Conservation (phyloP, 208 protist species). For the Trypanosoma theileri region DNA sequence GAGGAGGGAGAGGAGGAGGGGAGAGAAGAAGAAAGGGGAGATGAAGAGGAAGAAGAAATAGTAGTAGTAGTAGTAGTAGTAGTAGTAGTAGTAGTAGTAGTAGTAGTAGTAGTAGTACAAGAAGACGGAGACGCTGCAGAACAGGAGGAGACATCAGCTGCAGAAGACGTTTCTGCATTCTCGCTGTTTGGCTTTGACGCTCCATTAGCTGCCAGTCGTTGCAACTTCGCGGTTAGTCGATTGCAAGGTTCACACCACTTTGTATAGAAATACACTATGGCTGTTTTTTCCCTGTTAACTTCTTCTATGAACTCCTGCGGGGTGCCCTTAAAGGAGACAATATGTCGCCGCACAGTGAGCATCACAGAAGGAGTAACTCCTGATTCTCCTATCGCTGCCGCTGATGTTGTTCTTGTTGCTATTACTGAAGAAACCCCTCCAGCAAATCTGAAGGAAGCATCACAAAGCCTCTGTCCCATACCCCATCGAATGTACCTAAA, state of each 20-base stretch:
- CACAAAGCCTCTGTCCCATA: too few relatives aligned
- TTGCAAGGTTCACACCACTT: constrained; percentile 63
- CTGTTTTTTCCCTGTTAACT: constrained; percentile 31
- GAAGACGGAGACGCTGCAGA: too few relatives aligned
- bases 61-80: neutral
- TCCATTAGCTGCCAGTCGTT: constrained; percentile 5
- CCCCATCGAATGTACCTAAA: too few relatives aligned
- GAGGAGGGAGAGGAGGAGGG: neutral
- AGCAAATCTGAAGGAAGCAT: too few relatives aligned
- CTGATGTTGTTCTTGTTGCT: neutral
- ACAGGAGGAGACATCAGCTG: too few relatives aligned
- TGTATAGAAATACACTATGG: constrained; percentile 84
- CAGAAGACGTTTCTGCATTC: neutral
- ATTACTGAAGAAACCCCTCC: too few relatives aligned
- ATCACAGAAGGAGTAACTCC: constrained; percentile 13
- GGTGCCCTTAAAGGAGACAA: constrained; percentile 50
- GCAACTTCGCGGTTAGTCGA: constrained; percentile 46
- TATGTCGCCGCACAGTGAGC: constrained; percentile 17
- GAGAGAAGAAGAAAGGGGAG: constrained; percentile 1
- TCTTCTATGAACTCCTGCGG: constrained; percentile 45
- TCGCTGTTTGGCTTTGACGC: neutral
- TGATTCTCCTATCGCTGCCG: neutral
- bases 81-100: neutral
- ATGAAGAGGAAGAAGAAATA: constrained; percentile 24
- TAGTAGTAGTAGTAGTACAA: too few relatives aligned